These are phyloP conservation scores for Pyracantha coccinea DNA, from an alignment of 331 rosid species.

Conservation along the genomic window DNA sequence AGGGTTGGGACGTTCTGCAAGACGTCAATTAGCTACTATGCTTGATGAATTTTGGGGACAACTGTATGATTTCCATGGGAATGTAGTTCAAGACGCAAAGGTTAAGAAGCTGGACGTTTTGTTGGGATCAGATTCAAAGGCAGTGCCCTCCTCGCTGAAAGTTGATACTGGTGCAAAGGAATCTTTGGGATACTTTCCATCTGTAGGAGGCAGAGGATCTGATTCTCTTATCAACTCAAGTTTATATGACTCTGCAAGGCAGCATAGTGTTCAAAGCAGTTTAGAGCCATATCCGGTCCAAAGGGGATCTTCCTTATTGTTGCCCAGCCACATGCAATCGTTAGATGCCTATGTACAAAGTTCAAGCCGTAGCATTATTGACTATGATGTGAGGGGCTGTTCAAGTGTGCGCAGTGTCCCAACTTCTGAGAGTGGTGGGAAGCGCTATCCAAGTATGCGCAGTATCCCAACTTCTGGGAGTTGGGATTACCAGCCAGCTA, in stretches of 20 bases:
- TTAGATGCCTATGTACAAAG: conserved; percentile 49
- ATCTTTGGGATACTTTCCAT: conserved; percentile 27
- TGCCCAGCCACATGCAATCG: conserved; percentile 39
- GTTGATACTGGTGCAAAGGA: conserved; percentile 44
- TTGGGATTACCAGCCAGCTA: conserved; percentile 80
- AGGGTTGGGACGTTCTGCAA: conserved; percentile 92
- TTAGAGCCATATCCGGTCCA: conserved; percentile 50
- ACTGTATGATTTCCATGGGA: conserved; percentile 71
- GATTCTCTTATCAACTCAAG: conserved; percentile 32
- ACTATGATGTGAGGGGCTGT: conserved; percentile 53
- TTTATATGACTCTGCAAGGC: conserved; percentile 45
- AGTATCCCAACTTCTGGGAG: conserved; percentile 46
- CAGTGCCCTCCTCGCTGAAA: conserved; percentile 36
- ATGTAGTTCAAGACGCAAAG: conserved; percentile 53
- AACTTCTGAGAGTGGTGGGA: conserved; percentile 41
- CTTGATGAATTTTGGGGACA: conserved; percentile 94
- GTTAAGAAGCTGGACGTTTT: conserved; percentile 55
- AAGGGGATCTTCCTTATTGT: conserved; percentile 46
- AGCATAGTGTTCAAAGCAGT: conserved; percentile 43
- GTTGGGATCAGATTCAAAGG: conserved; percentile 47
- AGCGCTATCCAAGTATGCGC: conserved; percentile 60
- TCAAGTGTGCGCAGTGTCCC: conserved; percentile 63
- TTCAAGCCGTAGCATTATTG: conserved; percentile 28
- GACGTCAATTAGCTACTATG: conserved; percentile 69
- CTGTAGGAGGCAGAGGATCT: conserved; percentile 44